A percentile compares a stretch with the other conserved stretches of the same genome.
These are phyloP conservation scores for Ogataea minuta DNA, from an alignment of 805 yeast species.

Conservation along the genomic window DNA sequence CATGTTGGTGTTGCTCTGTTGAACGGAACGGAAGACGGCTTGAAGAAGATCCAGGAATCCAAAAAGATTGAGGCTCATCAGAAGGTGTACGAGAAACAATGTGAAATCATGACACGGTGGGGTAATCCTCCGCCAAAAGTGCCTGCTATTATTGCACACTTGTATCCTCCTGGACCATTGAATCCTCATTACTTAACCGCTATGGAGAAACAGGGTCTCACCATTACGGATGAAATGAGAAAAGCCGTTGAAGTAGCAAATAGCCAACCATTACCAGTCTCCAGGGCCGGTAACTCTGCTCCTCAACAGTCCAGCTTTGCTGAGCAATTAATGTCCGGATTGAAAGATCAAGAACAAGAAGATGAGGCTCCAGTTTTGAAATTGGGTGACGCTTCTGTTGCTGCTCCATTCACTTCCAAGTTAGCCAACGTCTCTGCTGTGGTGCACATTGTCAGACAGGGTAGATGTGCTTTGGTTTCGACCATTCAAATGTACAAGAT, in stretches of 20 bases:
- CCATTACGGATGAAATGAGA: slow-evolving; percentile 71
- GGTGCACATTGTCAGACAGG: slow-evolving; percentile 92
- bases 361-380: slow-evolving; percentile 91
- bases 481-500: slow-evolving; percentile 99
- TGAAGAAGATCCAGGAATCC: slow-evolving; percentile 84
- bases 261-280: slow-evolving; percentile 38
- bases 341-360: slow-evolving; percentile 54
- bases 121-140: slow-evolving; percentile 78
- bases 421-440: slow-evolving; percentile 89
- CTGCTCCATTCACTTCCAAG: slow-evolving; percentile 97
- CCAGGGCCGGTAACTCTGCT: slow-evolving; percentile 29
- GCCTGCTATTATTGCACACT: slow-evolving; percentile 85
- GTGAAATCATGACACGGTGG: slow-evolving; percentile 77
- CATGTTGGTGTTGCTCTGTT: slow-evolving; percentile 97
- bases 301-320: slow-evolving; percentile 46
- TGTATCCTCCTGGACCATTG: slow-evolving; percentile 91
- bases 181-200: slow-evolving; percentile 89
- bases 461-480: slow-evolving; percentile 95
- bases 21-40: slow-evolving; percentile 93
- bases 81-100: slow-evolving; percentile 80
- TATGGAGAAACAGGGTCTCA: slow-evolving; percentile 78
- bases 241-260: slow-evolving; percentile 54
- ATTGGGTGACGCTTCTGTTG: slow-evolving; percentile 97
- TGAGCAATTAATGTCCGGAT: slow-evolving; percentile 58
- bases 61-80: slow-evolving; percentile 62